Conservation (phyloP, 83 land plant genomes). For the Diphasiastrum complanatum region DNA sequence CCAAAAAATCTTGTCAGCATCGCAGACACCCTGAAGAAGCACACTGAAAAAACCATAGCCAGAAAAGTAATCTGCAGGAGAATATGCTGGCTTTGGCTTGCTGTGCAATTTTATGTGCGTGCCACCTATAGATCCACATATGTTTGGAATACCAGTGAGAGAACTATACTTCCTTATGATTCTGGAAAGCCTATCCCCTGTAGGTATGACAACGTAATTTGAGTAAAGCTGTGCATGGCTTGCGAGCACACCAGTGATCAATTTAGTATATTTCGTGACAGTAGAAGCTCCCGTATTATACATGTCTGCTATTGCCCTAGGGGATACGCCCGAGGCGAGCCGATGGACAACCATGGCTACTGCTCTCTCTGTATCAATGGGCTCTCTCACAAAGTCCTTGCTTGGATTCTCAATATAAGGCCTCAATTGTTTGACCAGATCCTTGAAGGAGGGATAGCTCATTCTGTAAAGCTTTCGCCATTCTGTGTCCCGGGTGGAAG, state of each 20-base stretch:
- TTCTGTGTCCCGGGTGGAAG: background rate
- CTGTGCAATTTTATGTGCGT: background rate
- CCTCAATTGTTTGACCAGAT: background rate
- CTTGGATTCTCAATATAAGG: slow-evolving; percentile 4
- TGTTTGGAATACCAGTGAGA: slow-evolving; percentile 1
- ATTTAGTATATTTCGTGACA: slow-evolving; percentile 3
- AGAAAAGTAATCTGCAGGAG: slow-evolving; percentile 1
- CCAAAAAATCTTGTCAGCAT: slow-evolving; percentile 6
- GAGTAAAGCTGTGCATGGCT: slow-evolving; percentile 9
- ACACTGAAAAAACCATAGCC: slow-evolving; percentile 1
- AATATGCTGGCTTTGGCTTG: no score
- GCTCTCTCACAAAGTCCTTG: slow-evolving; percentile 10
- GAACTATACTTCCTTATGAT: slow-evolving; percentile 2
- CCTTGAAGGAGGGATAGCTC: slow-evolving; percentile 3
- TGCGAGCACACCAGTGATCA: slow-evolving; percentile 2
- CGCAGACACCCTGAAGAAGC: slow-evolving; percentile 6
- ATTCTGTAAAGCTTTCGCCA: slow-evolving; percentile 1
- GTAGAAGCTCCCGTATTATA: slow-evolving; percentile 5
- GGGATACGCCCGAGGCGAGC: slow-evolving; percentile 1
- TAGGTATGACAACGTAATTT: slow-evolving; percentile 1
- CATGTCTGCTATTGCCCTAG: slow-evolving; percentile 2
- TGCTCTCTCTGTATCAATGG: no score
- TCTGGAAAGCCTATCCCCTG: background rate
- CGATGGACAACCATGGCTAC: slow-evolving; percentile 10
- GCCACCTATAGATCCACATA: slow-evolving; percentile 7